Conservation (phyloP, 176 grass and related monocot genomes). For the Cymbopogon citratus region DNA sequence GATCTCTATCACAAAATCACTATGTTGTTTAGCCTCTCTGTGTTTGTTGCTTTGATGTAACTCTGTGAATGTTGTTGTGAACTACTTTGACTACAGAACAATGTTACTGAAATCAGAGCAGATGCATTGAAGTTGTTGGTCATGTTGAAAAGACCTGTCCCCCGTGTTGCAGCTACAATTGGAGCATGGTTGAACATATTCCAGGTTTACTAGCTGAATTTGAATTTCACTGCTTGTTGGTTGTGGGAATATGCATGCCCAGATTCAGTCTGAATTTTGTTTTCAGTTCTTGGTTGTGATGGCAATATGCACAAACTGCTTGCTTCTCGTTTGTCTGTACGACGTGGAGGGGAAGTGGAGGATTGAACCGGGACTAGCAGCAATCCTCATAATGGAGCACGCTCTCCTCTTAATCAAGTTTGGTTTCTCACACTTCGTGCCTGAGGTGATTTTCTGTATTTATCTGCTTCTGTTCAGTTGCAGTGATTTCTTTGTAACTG, state of each 20-base stretch:
- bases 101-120: conserved; percentile 92
- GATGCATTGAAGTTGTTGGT: conserved; percentile 88
- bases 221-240: neutral
- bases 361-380: conserved; percentile 87
- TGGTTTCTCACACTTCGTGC: conserved; percentile 92
- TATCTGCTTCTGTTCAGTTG: neutral
- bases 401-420: conserved; percentile 93
- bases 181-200: conserved; percentile 98
- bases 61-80: neutral
- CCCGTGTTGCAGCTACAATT: conserved; percentile 87
- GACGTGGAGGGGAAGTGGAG: conserved; percentile 91
- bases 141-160: conserved; percentile 81
- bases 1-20: neutral
- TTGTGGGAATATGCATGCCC: neutral
- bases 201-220: conserved; percentile 57
- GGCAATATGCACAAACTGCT: conserved; percentile 97
- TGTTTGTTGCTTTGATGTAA: neutral
- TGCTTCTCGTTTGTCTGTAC: conserved; percentile 88
- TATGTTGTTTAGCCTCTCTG: neutral
- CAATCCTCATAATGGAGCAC: conserved; percentile 91
- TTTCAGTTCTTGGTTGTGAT: conserved; percentile 92
- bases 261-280: neutral
- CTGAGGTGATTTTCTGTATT: conserved; percentile 60
- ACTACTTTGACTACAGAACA: conserved; percentile 51
- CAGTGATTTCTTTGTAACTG: neutral